Evolutionary conservation across 768 basidiomycete species (phyloP).

Genomic region (Kwoniella dendrophila): DNA sequence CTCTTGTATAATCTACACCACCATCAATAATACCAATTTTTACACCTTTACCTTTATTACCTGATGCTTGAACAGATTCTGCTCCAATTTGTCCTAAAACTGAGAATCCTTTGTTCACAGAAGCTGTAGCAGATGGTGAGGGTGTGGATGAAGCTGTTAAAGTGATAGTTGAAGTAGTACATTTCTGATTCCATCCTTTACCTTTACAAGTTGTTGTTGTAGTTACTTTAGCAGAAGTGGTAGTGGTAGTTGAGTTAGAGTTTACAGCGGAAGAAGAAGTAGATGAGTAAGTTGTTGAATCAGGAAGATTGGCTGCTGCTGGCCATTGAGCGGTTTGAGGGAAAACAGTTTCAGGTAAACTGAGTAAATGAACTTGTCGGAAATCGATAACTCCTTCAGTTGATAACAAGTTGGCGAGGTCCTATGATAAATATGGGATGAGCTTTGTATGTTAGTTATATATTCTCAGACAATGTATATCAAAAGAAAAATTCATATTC

Average conservation of each 20-base stretch:
- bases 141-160: constrained; percentile 17
- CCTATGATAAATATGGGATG: constrained; percentile 55
- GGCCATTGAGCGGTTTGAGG: constrained; percentile 18
- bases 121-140: constrained; percentile 15
- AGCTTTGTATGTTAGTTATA: constrained; percentile 11
- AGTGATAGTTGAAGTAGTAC: constrained; percentile 29
- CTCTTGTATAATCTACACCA: constrained; percentile 52
- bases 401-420: constrained; percentile 59
- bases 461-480: too few relatives aligned
- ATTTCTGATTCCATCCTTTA: constrained; percentile 35
- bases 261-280: constrained; percentile 1
- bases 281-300: constrained; percentile 9
- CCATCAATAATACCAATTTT: constrained; percentile 66
- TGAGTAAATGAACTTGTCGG: constrained; percentile 60
- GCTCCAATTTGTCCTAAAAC: constrained; percentile 59
- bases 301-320: neutral
- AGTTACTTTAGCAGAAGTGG: constrained; percentile 10
- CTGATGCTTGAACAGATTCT: constrained; percentile 67
- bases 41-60: constrained; percentile 67
- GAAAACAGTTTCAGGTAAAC: constrained; percentile 15
- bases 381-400: constrained; percentile 63
- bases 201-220: constrained; percentile 24
- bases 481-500: too few relatives aligned
- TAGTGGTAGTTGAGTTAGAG: constrained; percentile 8
- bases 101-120: constrained; percentile 42